Evolutionary conservation across 768 basidiomycete species (phyloP).

Genomic region (Suillus americanus): DNA sequence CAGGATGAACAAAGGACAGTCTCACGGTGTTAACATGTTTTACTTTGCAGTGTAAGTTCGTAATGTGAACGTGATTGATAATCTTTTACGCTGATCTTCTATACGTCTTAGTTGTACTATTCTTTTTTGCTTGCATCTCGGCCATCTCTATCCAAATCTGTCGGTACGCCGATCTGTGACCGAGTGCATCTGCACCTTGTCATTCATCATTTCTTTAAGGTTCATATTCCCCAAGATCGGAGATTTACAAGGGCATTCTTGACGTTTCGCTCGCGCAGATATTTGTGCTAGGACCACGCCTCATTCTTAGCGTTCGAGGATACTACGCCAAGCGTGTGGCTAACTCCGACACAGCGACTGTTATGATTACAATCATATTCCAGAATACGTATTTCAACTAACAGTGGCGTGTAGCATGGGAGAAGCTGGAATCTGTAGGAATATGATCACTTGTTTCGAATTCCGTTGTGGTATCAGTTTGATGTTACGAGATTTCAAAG

Average conservation of each 20-base stretch:
- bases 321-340: not conserved
- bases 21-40: not conserved
- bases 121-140: not conserved
- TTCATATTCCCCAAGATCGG: not conserved
- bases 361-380: not conserved
- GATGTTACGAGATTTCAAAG: not conserved
- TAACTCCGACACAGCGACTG: not conserved
- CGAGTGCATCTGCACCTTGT: not conserved
- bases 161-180: not conserved
- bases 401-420: not conserved
- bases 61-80: not conserved
- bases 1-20: not conserved
- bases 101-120: not conserved
- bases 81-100: not conserved
- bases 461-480: not conserved
- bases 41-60: constrained; percentile 2
- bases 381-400: not conserved
- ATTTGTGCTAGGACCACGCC: not conserved
- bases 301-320: not conserved
- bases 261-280: not conserved
- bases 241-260: not conserved
- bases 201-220: no score
- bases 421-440: not conserved
- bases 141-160: not conserved
- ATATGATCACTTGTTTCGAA: not conserved